phyloP scores from a whole-genome alignment of 768 basidiomycete genomes.

The Tubosaeta sp. region DNA sequence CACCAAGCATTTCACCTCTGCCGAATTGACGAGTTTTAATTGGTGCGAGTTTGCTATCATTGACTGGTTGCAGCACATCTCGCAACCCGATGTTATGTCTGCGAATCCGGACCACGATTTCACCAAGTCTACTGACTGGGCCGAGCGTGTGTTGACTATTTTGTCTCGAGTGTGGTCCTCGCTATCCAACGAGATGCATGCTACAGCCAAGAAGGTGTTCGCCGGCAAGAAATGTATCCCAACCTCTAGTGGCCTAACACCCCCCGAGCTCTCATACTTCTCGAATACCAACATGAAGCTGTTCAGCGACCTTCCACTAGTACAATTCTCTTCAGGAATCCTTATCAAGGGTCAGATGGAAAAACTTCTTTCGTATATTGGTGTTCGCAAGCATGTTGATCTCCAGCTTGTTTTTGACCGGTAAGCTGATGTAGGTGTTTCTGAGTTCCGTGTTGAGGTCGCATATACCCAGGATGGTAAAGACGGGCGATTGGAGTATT shows the following conservation, averaged over 20 bases:
- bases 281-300: slow-evolving; percentile 66
- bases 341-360: slow-evolving; percentile 68
- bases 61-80: slow-evolving; percentile 73
- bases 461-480: slow-evolving; percentile 61
- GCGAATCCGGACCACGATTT: slow-evolving; percentile 56
- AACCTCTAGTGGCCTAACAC: slow-evolving; percentile 57
- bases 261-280: slow-evolving; percentile 77
- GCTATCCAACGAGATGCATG: slow-evolving; percentile 44
- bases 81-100: slow-evolving; percentile 41
- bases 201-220: slow-evolving; percentile 40
- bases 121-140: slow-evolving; percentile 61
- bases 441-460: neutral
- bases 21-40: slow-evolving; percentile 56
- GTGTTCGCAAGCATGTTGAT: slow-evolving; percentile 89
- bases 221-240: slow-evolving; percentile 46
- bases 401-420: slow-evolving; percentile 90
- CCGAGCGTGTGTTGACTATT: slow-evolving; percentile 70
- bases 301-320: slow-evolving; percentile 85
- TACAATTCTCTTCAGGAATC: slow-evolving; percentile 62
- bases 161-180: slow-evolving; percentile 72
- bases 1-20: slow-evolving; percentile 53
- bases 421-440: slow-evolving; percentile 33
- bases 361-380: slow-evolving; percentile 64
- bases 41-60: slow-evolving; percentile 75
- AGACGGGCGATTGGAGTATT: slow-evolving; percentile 86